A percentile compares a stretch with the other conserved stretches of the same genome.
These are phyloP conservation scores for Mycena olivaceomarginata DNA, from an alignment of 768 basidiomycete genomes.

Conservation along the genomic window DNA sequence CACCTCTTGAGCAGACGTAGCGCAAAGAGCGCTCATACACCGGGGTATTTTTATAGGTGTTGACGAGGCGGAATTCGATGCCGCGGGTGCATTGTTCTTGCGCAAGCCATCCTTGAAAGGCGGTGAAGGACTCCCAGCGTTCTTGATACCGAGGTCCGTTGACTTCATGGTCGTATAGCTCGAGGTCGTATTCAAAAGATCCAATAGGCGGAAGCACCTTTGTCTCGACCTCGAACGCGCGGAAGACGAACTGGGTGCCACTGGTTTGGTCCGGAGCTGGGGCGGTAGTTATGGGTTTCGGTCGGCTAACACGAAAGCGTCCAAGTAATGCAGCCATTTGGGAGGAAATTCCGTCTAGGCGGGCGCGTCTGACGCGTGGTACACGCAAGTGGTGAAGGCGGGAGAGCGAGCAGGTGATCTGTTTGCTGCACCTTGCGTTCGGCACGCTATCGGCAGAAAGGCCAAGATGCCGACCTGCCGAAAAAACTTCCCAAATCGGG, in stretches of 20 bases:
- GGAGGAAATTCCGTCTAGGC: neutral
- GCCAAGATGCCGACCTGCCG: neutral
- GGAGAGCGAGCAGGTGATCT: neutral
- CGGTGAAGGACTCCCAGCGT: neutral
- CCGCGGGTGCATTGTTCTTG: neutral
- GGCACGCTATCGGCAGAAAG: neutral
- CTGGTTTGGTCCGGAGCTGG: neutral
- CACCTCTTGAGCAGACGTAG: too few relatives aligned
- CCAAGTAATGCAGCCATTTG: neutral
- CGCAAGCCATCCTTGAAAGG: neutral
- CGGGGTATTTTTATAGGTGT: too few relatives aligned
- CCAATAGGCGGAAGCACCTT: neutral
- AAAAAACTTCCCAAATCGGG: constrained; percentile 3
- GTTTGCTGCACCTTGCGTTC: neutral
- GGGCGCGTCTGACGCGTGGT: neutral
- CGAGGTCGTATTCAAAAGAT: neutral
- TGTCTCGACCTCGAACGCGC: neutral
- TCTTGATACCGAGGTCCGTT: too few relatives aligned
- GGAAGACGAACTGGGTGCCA: neutral
- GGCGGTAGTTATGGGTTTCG: neutral
- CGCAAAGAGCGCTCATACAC: too few relatives aligned
- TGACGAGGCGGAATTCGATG: neutral
- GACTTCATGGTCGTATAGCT: too few relatives aligned
- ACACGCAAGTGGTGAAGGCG: neutral
- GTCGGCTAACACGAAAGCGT: neutral